These are phyloP conservation scores for Verticillium nonalfalfae DNA, from an alignment of 2,329 filamentous ascomycete genomes.

Conservation along the genomic window DNA sequence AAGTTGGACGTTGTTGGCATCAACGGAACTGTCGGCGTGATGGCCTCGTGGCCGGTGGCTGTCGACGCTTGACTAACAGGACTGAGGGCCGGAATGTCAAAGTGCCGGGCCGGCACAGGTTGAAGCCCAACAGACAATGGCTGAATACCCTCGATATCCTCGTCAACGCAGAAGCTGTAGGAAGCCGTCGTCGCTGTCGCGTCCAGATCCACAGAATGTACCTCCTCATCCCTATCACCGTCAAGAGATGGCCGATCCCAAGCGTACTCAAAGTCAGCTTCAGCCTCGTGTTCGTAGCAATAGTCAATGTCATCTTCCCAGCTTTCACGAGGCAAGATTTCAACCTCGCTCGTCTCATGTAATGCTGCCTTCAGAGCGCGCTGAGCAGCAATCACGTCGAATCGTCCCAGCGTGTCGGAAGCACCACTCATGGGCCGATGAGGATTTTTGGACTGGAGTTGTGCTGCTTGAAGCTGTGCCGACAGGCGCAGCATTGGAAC, in stretches of 20 bases:
- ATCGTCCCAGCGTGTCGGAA: conserved; percentile 45
- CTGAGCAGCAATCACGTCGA: conserved; percentile 31
- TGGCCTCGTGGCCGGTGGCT: conserved; percentile 31
- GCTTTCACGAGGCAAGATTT: conserved; percentile 33
- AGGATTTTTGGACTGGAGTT: conserved; percentile 16
- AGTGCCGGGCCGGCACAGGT: conserved; percentile 12
- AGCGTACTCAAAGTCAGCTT: conserved; percentile 60
- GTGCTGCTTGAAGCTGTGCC: conserved; percentile 15
- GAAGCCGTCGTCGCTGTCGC: background rate
- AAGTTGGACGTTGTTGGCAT: conserved; percentile 40
- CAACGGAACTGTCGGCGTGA: conserved; percentile 32
- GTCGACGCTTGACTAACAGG: conserved; percentile 33
- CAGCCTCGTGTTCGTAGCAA: conserved; percentile 62
- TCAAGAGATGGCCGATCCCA: conserved; percentile 56
- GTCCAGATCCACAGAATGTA: background rate
- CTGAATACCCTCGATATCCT: background rate
- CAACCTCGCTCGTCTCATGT: conserved; percentile 17
- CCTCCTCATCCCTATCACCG: conserved; percentile 19
- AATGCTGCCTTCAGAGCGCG: conserved; percentile 8
- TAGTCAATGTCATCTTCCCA: conserved; percentile 69
- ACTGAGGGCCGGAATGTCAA: conserved; percentile 42
- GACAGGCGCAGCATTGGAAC: conserved; percentile 47
- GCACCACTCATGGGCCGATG: conserved; percentile 37
- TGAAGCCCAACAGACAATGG: conserved; percentile 8
- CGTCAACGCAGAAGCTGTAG: too few relatives aligned